These are phyloP conservation scores for Penicillium sp. DNA, from an alignment of 2,329 filamentous ascomycete species.

Conservation along the genomic window DNA sequence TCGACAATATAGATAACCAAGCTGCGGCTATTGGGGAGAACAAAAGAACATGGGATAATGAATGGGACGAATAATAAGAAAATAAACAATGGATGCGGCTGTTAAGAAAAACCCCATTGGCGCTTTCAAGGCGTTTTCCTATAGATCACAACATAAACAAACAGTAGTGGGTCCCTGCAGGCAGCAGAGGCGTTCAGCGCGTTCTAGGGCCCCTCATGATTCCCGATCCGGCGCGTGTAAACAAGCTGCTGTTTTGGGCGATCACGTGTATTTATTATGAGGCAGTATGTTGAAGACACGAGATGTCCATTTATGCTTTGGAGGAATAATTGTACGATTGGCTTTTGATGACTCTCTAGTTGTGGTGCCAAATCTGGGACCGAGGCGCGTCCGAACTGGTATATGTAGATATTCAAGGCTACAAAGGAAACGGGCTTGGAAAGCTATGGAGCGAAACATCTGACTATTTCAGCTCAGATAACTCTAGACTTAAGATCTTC, in stretches of 20 bases:
- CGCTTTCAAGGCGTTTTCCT: constrained; percentile 10
- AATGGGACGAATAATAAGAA: constrained; percentile 2
- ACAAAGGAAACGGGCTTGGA: too few species aligned
- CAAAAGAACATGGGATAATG: neutral
- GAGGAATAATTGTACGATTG: too few species aligned
- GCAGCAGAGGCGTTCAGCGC: constrained; percentile 19
- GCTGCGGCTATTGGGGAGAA: neutral
- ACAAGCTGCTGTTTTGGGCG: constrained; percentile 21
- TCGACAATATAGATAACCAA: constrained; percentile 1
- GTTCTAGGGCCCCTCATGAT: constrained; percentile 8
- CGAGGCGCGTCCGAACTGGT: neutral
- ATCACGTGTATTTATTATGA: constrained; percentile 13
- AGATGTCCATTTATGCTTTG: neutral
- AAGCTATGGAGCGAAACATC: too few species aligned
- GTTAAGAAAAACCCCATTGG: constrained; percentile 2
- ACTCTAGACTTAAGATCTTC: too few species aligned
- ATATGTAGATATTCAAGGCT: neutral
- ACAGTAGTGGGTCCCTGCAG: constrained; percentile 22
- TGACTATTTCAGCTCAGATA: too few species aligned
- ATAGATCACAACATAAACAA: constrained; percentile 30
- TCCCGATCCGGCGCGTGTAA: constrained; percentile 22
- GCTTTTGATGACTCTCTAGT: neutral
- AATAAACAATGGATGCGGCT: neutral
- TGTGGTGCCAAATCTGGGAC: neutral
- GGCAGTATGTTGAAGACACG: too few species aligned